Evolutionary conservation across 805 yeast species (phyloP).

Genomic region (Wickerhamomyces alni): DNA sequence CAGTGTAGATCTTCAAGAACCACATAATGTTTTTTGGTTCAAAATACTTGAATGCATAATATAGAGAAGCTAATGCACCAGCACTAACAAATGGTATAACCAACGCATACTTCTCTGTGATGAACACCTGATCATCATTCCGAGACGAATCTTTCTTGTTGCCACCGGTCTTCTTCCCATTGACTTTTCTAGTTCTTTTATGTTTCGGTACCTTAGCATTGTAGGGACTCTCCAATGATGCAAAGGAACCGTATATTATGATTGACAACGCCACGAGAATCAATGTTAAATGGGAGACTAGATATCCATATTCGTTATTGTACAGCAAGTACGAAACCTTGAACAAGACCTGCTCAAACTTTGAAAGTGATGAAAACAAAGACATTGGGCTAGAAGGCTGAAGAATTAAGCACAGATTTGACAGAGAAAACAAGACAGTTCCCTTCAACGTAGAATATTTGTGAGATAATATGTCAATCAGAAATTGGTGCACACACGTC

Average conservation of each 20-base stretch:
- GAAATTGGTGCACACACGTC: too few species aligned
- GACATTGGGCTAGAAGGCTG: too few species aligned
- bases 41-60: slow-evolving; percentile 29
- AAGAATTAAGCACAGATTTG: too few species aligned
- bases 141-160: neutral
- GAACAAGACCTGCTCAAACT: neutral
- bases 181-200: neutral
- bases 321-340: neutral
- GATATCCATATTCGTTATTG: neutral
- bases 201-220: slow-evolving; percentile 4
- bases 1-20: slow-evolving; percentile 30
- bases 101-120: slow-evolving; percentile 28
- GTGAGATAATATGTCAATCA: too few species aligned
- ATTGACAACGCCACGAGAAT: neutral
- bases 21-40: slow-evolving; percentile 26
- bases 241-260: slow-evolving; percentile 19
- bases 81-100: slow-evolving; percentile 42
- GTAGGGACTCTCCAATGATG: slow-evolving; percentile 19
- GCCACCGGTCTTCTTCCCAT: neutral
- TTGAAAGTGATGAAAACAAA: neutral
- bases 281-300: neutral
- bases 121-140: neutral
- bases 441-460: too few species aligned
- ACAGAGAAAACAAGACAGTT: too few species aligned
- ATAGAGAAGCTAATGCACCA: slow-evolving; percentile 30